Conservation (phyloP, 2,329 filamentous ascomycete genomes). For the Rutstroemia sydowiana region DNA sequence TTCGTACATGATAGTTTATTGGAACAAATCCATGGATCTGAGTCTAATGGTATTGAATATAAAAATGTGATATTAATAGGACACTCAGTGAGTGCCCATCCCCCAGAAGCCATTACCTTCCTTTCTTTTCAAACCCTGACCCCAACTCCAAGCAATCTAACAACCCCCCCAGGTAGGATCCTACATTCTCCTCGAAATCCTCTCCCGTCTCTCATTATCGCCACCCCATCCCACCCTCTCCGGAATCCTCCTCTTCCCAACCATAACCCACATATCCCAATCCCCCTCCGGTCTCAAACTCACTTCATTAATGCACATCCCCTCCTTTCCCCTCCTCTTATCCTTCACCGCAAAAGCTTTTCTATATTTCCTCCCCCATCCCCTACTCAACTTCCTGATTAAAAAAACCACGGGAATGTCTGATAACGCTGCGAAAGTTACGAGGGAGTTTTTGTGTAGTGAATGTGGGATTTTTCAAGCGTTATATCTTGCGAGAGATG, state of each 20-base stretch:
- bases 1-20: slow-evolving; percentile 16
- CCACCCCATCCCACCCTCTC: slow-evolving; percentile 22
- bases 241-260: slow-evolving; percentile 65
- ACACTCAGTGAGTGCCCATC: slow-evolving; percentile 67
- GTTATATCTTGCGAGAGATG: slow-evolving; percentile 48
- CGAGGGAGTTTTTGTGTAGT: slow-evolving; percentile 47
- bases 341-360: slow-evolving; percentile 26
- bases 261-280: slow-evolving; percentile 61
- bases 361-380: slow-evolving; percentile 36
- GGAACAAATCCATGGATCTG: slow-evolving; percentile 19
- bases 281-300: slow-evolving; percentile 53
- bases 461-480: slow-evolving; percentile 53
- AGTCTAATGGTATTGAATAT: slow-evolving; percentile 33
- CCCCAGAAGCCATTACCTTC: too few species aligned
- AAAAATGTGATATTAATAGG: slow-evolving; percentile 60
- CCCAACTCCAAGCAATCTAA: slow-evolving; percentile 13
- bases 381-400: slow-evolving; percentile 38
- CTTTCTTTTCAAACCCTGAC: slow-evolving; percentile 30
- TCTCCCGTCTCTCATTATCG: slow-evolving; percentile 34
- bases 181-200: slow-evolving; percentile 63
- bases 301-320: slow-evolving; percentile 34
- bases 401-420: slow-evolving; percentile 41
- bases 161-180: slow-evolving; percentile 39
- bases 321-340: slow-evolving; percentile 21
- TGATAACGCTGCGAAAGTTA: slow-evolving; percentile 40